phyloP scores from a whole-genome alignment of 2,329 filamentous ascomycete genomes.

The Orbilia ellipsospora region DNA sequence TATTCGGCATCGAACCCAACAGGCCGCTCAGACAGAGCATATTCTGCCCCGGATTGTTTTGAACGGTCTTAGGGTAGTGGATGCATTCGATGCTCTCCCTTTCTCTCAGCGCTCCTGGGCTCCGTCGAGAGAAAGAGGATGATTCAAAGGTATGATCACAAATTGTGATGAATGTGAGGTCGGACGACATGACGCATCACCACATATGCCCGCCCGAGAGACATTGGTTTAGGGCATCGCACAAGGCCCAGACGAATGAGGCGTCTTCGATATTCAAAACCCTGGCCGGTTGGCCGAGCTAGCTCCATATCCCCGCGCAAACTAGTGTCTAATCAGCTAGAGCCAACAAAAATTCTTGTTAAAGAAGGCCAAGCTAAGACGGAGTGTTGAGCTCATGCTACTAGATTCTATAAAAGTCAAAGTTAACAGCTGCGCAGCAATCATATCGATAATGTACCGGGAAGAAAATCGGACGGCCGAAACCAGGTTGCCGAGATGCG shows the following conservation, averaged over 20 bases:
- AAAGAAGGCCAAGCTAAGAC: no score
- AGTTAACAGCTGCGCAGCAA: no score
- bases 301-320: neutral
- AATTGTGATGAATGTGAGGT: slow-evolving; percentile 53
- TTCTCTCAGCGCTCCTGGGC: neutral
- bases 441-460: slow-evolving; percentile 5
- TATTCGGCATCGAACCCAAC: slow-evolving; percentile 51
- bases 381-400: no score
- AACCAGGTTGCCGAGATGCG: slow-evolving; percentile 35
- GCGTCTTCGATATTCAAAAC: slow-evolving; percentile 19
- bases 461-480: slow-evolving; percentile 30
- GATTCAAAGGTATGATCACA: slow-evolving; percentile 18
- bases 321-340: no score
- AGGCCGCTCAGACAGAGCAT: slow-evolving; percentile 24
- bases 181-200: slow-evolving; percentile 54
- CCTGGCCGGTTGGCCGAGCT: slow-evolving; percentile 31
- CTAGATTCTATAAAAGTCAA: no score
- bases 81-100: neutral
- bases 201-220: slow-evolving; percentile 38
- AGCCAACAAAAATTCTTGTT: no score
- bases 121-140: no score
- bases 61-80: neutral
- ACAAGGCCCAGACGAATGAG: slow-evolving; percentile 26
- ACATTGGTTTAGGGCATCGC: slow-evolving; percentile 18
- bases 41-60: slow-evolving; percentile 21